phyloP scores from a whole-genome alignment of 805 yeast species.

The Kazachstania bromeliacearum region DNA sequence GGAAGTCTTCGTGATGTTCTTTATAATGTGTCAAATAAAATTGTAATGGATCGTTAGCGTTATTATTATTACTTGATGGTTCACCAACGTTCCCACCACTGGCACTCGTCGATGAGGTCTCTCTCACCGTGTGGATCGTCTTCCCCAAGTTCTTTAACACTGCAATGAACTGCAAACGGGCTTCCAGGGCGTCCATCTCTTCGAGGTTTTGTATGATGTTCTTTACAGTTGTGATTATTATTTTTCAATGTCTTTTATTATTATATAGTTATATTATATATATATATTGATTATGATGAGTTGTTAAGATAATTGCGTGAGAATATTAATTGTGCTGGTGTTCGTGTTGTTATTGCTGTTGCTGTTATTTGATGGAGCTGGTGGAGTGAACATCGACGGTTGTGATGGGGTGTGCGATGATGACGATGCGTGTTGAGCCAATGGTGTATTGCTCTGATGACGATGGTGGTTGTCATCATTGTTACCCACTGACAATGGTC shows the following conservation, averaged over 20 bases:
- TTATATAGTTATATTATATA: too few species aligned
- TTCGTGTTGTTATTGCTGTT: neutral
- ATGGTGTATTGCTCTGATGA: neutral
- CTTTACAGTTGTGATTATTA: too few species aligned
- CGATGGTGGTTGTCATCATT: constrained; percentile 3
- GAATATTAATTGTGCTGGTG: too few species aligned
- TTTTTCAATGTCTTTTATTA: too few species aligned
- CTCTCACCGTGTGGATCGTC: constrained; percentile 13
- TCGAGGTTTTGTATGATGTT: too few species aligned
- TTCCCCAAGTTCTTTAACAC: constrained; percentile 59
- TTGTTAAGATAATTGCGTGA: too few species aligned
- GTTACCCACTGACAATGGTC: too few species aligned
- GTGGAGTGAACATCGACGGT: neutral
- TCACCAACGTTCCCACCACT: neutral
- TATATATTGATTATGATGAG: too few species aligned
- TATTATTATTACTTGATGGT: constrained; percentile 56
- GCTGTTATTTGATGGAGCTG: neutral
- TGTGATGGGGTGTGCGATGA: too few species aligned
- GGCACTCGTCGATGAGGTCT: neutral
- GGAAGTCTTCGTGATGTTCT: constrained; percentile 28
- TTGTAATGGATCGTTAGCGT: constrained; percentile 22
- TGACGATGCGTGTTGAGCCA: too few species aligned
- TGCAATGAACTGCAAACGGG: constrained; percentile 64
- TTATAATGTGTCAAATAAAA: constrained; percentile 23
- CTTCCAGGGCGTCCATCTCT: constrained; percentile 87